Base-by-base conservation (phyloP, 805 yeast genomes). In the Komagataella kurtzmanii region DNA sequence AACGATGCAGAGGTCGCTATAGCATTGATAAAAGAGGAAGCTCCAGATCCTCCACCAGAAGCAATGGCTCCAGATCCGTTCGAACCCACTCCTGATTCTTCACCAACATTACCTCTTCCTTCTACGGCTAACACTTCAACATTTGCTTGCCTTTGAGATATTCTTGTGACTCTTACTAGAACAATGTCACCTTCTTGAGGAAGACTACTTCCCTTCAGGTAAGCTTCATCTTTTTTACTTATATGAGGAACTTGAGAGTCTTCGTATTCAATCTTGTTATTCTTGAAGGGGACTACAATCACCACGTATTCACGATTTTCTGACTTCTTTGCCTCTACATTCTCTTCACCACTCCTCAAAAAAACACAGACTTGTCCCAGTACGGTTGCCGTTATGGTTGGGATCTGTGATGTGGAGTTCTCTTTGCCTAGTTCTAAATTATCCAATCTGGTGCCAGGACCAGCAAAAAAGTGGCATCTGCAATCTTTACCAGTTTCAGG, bases 151-250 rank as follows among this genome's bases (percentile, higher is more conserved):
- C 76, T 78, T 45, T 73, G 67, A 7, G 81, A 75, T 44, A 90
- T 73, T 57, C 82, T 77, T 23, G 83, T 79, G 21, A 93, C 85
- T 51, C 81, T 73, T 1, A 88, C 88, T 18, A 91, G 68, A 2
- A 93, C 97, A 21, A 82, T 65, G 63, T 91, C 97, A 24, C 86
- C 85, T 56, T 88, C 96, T 55, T 80, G 78, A 6, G 98, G 98
- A 51, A 90, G 66, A 54, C 75, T 75, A 52, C 73, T 76, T 46
- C 74, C 63, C 51, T 17, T 45, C 47, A 45, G 12, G 61, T 52
- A 44, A 56, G 44, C 30, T 57, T 56, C 2, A 53, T 52, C 12
- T 18, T 30, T n/a, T 17, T 44, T 47, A 45, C 40, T 14, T 10
- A 23, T 24, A 12, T 36, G 57, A 6, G 48, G 44, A n/a, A 53